Evolutionary conservation across 345 rosid genomes (phyloP).

Genomic region (Camelina hispida): DNA sequence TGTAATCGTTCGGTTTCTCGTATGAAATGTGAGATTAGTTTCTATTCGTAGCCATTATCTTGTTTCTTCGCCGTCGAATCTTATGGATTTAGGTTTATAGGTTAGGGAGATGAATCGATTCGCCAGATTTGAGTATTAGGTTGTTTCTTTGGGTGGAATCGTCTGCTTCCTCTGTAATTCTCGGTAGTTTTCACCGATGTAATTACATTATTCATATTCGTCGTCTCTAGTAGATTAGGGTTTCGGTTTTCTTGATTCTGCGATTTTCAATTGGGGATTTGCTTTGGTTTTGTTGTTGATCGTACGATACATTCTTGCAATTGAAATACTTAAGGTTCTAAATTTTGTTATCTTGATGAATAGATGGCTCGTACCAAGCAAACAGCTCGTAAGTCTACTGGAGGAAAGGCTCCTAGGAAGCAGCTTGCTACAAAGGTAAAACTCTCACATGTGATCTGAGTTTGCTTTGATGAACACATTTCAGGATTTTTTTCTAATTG

Average conservation of each 20-base stretch:
- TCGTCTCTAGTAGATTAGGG: background rate
- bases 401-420: slow-evolving; percentile 98
- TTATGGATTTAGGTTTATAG: slow-evolving; percentile 15
- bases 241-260: background rate
- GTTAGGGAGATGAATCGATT: background rate
- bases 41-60: background rate
- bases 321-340: background rate
- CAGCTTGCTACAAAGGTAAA: slow-evolving; percentile 89
- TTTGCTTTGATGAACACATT: background rate
- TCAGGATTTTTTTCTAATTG: background rate
- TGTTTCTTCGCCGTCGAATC: background rate
- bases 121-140: background rate
- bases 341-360: background rate
- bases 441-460: background rate
- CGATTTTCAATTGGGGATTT: background rate
- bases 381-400: slow-evolving; percentile 94
- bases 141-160: background rate
- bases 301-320: background rate
- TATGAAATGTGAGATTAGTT: background rate
- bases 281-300: background rate
- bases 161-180: background rate
- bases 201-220: background rate
- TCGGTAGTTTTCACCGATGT: background rate
- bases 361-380: slow-evolving; percentile 74
- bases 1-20: background rate